Base-by-base conservation (phyloP, 192 early-diverging fungal genomes). In the Coemansia sp. region DNA sequence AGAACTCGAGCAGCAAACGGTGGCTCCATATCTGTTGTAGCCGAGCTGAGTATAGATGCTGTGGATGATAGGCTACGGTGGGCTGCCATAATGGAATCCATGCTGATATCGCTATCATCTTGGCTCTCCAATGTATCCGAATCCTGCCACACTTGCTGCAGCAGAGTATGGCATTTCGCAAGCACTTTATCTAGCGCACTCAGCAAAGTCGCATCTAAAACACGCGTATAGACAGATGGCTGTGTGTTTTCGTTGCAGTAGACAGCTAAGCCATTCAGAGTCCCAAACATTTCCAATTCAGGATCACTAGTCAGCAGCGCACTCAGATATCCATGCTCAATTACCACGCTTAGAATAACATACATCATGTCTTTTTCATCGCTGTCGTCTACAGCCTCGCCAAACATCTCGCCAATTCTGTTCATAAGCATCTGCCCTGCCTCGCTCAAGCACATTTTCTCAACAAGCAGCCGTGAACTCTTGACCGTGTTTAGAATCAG, bases 401-500 rank as follows among this genome's bases (percentile, higher is more conserved):
- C 71, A 52, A 75, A 75, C 37, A 64, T 14, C 32, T 51, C 53
- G 47, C 65, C 65, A n/a, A 75, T 39, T 31, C 39, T 60, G 21
- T 42, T 36, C 11, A 43, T 65, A 3, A 75, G 15, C 46, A 40
- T 14, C 9, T 40, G 56, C 2, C 71, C 71, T 1, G 59, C 31
- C 20, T 63, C 53, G 0, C 42, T 36, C 12, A 28, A 23, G 53
- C 71, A 75, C 3, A 75, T 26, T 3, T 56, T 30, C 10, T 30
- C 14, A 2, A 51, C 30, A 1, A 60, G 28, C 9, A 28, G 49
- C 2, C 26, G 16, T 12, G 60, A 36, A 39, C 11, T 65, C 38
- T 60, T 64, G 17, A 75, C n/a, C 34, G 50, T 60, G 54, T 68
- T 75, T 1, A 75, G 52, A 11, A 75, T 16, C 48, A 75, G 65